Evolutionary conservation across 2,329 filamentous ascomycete genomes (phyloP), one percentile per base, ranked within the genome.

Genomic region (Aspergillus sojae): DNA sequence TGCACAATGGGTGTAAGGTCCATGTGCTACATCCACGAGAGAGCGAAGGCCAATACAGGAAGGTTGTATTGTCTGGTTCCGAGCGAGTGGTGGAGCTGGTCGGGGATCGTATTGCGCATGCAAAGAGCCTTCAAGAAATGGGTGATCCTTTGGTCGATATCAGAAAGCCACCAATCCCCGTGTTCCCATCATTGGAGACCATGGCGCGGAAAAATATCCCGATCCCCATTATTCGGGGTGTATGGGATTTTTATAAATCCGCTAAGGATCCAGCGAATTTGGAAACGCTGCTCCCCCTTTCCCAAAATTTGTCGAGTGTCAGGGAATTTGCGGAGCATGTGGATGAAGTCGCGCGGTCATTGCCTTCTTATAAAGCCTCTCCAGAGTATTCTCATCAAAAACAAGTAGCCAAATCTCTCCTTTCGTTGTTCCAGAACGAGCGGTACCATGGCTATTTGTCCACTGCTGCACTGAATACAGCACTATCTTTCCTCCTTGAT

Each of bases 391-490:
- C 55, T 43, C 67, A 70, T 39, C 58, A 68, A 43, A 56, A 59
- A 43, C 60, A 58, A 54, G 58, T 74, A 68, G 62, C 64, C 54
- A 39, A 53, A 65, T 70, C 72, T 9, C 66, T 82, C 19, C 58
- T 69, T 21, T 48, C 63, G 2, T 50, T 80, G 4, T 82, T 83
- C 60, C 60, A 60, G 16, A 65, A 75, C 43, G 73, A 77, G 0
- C 36, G 68, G 5, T 71, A 73, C 59, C 64, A 67, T 58, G 68
- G 69, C 9, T 70, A 71, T 19, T 64, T 82, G 14, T 81, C 80
- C 11, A 75, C 76, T n/a, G 69, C 73, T 26, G 79, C 81, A n/a
- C 72, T 79, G 61, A 81, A 82, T 62, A 66, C 61, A 14, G 78
- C 79, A 10, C 67, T 83, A 52, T 65, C 65, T 23, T 83, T 72